These are phyloP conservation scores for Neurospora tetrasperma DNA, from an alignment of 495 filamentous ascomycete genomes.

Conservation along the genomic window DNA sequence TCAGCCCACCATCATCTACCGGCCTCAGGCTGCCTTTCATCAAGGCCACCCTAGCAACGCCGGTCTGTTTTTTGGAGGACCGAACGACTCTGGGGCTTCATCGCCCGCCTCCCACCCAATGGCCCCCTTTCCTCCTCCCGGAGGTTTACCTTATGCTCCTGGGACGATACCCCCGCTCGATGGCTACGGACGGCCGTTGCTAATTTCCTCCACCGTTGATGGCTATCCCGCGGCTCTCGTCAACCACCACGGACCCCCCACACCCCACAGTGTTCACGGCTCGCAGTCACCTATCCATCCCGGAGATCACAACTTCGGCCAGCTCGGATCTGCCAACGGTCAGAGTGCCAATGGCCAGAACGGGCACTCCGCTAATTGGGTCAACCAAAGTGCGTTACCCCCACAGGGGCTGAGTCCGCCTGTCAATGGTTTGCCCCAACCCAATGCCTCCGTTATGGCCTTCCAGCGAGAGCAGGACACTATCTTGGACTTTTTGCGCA, in stretches of 20 bases:
- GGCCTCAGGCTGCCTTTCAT: constrained; percentile 13
- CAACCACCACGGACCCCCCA: constrained; percentile 36
- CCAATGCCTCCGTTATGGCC: not conserved
- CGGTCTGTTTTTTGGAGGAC: constrained; percentile 34
- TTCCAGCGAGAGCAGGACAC: constrained; percentile 25
- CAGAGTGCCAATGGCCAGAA: constrained; percentile 7
- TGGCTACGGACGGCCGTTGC: constrained; percentile 23
- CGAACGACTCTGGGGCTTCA: constrained; percentile 36
- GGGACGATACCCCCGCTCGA: constrained; percentile 26
- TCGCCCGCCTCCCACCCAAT: constrained; percentile 35
- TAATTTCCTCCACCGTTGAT: constrained; percentile 24
- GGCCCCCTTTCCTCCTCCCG: constrained; percentile 27
- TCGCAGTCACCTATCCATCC: constrained; percentile 38
- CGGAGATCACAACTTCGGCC: constrained; percentile 23
- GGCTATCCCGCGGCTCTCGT: constrained; percentile 24
- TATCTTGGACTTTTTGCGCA: constrained; percentile 24
- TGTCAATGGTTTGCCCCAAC: constrained; percentile 3
- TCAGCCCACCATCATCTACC: constrained; percentile 9
- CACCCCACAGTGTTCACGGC: constrained; percentile 44
- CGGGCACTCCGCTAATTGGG: not conserved
- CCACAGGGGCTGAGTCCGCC: constrained; percentile 7
- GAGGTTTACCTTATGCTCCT: constrained; percentile 21
- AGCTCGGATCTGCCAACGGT: constrained; percentile 14
- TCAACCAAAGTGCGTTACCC: constrained; percentile 1
- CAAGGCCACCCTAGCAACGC: constrained; percentile 33